Evolutionary conservation across 768 basidiomycete species (phyloP).

Genomic region (Hypholoma fasciculare): DNA sequence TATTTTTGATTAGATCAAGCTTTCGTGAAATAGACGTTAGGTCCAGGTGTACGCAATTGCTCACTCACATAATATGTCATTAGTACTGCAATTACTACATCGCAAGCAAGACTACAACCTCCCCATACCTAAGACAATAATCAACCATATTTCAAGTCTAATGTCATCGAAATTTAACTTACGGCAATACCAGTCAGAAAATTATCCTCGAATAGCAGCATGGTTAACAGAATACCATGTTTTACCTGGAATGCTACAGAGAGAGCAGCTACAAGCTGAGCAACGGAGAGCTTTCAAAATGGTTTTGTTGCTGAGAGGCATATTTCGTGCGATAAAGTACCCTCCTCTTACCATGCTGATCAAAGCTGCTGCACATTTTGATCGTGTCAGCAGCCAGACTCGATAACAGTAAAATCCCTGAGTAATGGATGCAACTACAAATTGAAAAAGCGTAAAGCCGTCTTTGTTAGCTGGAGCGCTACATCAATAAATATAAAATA

Average conservation of each 20-base stretch:
- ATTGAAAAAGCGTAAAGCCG: not conserved
- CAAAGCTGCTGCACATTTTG: not conserved
- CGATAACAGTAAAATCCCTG: not conserved
- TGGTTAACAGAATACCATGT: too few relatives aligned
- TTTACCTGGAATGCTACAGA: too few relatives aligned
- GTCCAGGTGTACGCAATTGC: not conserved
- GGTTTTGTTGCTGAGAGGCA: too few relatives aligned
- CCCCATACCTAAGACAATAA: not conserved
- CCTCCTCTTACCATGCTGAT: not conserved
- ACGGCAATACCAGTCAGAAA: too few relatives aligned
- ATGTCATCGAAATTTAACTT: too few relatives aligned
- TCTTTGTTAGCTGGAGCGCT: not conserved
- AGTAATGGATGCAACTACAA: not conserved
- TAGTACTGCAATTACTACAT: not conserved
- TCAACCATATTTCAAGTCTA: not conserved
- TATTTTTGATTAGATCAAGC: not conserved
- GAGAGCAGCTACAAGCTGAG: not conserved
- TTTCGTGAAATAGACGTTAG: too few relatives aligned
- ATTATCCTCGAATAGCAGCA: too few relatives aligned
- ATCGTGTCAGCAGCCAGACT: not conserved
- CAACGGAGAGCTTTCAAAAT: not conserved
- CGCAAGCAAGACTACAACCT: not conserved
- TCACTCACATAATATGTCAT: not conserved
- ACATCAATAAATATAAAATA: not conserved
- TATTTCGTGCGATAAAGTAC: too few relatives aligned